A percentile compares a stretch with the other conserved stretches of the same genome.
Evolutionary conservation across 2,329 filamentous ascomycete species (phyloP).

Genomic region (Nannizziopsis barbatae): DNA sequence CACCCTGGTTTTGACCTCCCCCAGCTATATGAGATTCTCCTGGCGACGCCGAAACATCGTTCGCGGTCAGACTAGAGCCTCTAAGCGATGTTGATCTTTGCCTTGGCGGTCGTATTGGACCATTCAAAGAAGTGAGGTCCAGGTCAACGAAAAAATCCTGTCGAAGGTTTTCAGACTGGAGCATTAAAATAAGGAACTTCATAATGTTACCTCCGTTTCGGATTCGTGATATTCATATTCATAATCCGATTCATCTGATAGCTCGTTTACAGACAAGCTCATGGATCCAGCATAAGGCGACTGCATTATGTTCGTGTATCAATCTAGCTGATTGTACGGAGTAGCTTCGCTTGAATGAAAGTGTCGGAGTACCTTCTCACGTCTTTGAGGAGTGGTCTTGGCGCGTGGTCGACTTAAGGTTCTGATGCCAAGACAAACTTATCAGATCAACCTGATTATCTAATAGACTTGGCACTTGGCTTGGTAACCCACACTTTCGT

Average conservation of each 20-base stretch:
- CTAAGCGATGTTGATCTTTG: slow-evolving; percentile 14
- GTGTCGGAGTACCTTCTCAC: no score
- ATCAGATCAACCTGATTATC: no score
- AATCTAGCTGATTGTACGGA: no score
- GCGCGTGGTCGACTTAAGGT: no score
- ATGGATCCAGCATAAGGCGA: background rate
- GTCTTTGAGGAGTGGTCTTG: no score
- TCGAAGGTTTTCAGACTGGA: background rate
- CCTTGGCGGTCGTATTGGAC: slow-evolving; percentile 28
- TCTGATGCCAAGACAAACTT: no score
- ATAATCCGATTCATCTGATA: slow-evolving; percentile 40
- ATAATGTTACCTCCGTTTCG: slow-evolving; percentile 40
- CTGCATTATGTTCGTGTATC: background rate
- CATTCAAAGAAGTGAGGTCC: slow-evolving; percentile 42
- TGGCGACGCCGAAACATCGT: slow-evolving; percentile 5
- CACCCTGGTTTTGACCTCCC: slow-evolving; percentile 1
- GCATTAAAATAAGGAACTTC: slow-evolving; percentile 6
- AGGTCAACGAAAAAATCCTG: slow-evolving; percentile 51
- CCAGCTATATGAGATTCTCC: slow-evolving; percentile 6
- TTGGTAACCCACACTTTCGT: no score
- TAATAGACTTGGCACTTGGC: no score
- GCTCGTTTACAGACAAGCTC: background rate
- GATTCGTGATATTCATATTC: slow-evolving; percentile 50
- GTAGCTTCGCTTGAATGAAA: no score
- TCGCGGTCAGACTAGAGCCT: background rate